Evolutionary conservation across 2,329 filamentous ascomycete species (phyloP), one percentile per base, ranked within the genome.

Genomic region (Alternaria dauci): DNA sequence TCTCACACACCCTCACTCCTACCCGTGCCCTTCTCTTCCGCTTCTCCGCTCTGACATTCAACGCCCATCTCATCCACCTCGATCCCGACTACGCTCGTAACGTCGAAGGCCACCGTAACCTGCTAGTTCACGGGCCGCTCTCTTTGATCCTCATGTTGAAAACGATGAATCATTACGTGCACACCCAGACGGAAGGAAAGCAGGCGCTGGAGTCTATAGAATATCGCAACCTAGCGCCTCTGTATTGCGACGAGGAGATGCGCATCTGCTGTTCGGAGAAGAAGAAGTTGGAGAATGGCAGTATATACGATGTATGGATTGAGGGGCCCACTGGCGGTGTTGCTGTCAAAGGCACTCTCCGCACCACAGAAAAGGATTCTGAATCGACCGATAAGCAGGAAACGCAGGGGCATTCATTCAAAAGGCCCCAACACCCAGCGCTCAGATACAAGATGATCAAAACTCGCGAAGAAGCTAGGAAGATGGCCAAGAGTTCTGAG

Each of bases 41-140:
- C 59, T 98, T 94, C 82, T 95, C 91, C 20, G 93, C 93, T 18
- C 66, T 86, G 34, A 94, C 91, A 2, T 94, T 93, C 82, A 99
- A 99, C 78, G 92, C 93, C 1, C 95, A 99, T 79, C 84, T 86
- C 16, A 97, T 99, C 69, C 95, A 99, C 79, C 84, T 96, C 23
- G 91, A 97, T 76, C 85, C 84, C 1, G 74, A 84, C 43, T 96
- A 92, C 79, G 89, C 88, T 52, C 85, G 85, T 39, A 81, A 86
- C 12, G 81, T 89, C 12, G 95, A 98, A 77, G 91, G 91, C 11
- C 89, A 96, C 75, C 84, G 84, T 5, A 86, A 89, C 61, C 82
- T 93, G 26, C 84, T 98, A 16, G 91, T 98, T 56, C 95, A 98
- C 72, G 95, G 95, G 0, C 94, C 95, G 1, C 81, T 99, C 55